A percentile compares a stretch with the other conserved stretches of the same genome.
Evolutionary conservation across 768 basidiomycete genomes (phyloP).

Genomic region (Coprinopsis strossmayeri): DNA sequence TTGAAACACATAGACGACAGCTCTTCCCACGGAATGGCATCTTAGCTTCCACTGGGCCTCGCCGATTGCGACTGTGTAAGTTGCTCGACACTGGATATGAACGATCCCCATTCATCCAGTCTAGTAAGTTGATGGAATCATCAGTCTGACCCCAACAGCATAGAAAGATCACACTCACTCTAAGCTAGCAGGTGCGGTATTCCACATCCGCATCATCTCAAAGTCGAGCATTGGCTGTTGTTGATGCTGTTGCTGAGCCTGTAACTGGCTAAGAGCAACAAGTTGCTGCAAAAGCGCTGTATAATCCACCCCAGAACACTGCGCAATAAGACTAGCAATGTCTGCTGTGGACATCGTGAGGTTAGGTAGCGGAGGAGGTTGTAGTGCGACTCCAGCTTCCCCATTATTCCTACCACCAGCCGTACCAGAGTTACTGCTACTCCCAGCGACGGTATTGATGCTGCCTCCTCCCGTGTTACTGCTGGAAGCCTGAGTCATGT

Average conservation of each 20-base stretch:
- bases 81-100: slow-evolving; percentile 14
- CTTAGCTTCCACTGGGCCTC: background rate
- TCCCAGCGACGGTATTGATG: background rate
- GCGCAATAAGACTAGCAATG: slow-evolving; percentile 4
- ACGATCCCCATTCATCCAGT: background rate
- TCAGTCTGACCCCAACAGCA: background rate
- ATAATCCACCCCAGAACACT: slow-evolving; percentile 8
- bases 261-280: slow-evolving; percentile 11
- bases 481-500: background rate
- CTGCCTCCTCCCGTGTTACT: background rate
- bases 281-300: slow-evolving; percentile 10
- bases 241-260: slow-evolving; percentile 1
- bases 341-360: slow-evolving; percentile 4
- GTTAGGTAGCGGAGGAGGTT: background rate
- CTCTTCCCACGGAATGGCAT: too few relatives aligned
- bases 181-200: slow-evolving; percentile 49
- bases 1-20: too few relatives aligned
- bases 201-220: slow-evolving; percentile 58
- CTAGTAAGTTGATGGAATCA: background rate
- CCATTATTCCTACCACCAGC: background rate
- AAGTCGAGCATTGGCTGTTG: slow-evolving; percentile 31
- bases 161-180: slow-evolving; percentile 35
- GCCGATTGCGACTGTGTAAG: slow-evolving; percentile 20
- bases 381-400: background rate
- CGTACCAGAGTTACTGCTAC: background rate